phyloP scores from a whole-genome alignment of 1,284 basidiomycete genomes.

The Laetiporus sulphureus region DNA sequence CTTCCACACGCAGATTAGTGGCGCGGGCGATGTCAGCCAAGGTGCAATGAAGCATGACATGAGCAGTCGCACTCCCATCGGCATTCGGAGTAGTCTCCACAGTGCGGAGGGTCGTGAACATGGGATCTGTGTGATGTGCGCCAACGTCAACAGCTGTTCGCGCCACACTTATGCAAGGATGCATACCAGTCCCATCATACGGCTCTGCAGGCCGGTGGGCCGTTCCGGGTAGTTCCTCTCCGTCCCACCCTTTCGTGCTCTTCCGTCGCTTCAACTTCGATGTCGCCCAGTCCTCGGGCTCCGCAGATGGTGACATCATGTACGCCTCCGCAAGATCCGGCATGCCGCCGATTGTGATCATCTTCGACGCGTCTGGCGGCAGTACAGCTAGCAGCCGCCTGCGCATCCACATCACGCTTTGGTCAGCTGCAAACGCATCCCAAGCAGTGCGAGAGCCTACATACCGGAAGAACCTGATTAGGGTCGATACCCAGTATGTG shows the following conservation, averaged over 20 bases:
- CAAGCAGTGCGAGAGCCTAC: constrained; percentile 17
- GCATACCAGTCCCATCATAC: constrained; percentile 18
- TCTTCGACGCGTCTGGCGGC: constrained; percentile 40
- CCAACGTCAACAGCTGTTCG: neutral
- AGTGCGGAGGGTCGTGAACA: constrained; percentile 39
- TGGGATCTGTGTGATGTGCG: constrained; percentile 19
- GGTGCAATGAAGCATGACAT: constrained; percentile 60
- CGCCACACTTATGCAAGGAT: neutral
- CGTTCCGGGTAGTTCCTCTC: constrained; percentile 33
- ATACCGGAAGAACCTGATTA: constrained; percentile 77
- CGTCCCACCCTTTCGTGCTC: constrained; percentile 60
- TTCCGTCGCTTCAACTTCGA: constrained; percentile 37
- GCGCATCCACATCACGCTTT: neutral
- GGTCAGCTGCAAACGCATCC: constrained; percentile 3
- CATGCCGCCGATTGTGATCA: constrained; percentile 33
- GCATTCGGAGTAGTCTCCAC: constrained; percentile 49
- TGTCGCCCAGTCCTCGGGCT: constrained; percentile 27
- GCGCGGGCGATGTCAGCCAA: constrained; percentile 70
- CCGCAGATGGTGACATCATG: constrained; percentile 29
- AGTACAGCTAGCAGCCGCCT: constrained; percentile 56
- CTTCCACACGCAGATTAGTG: constrained; percentile 80
- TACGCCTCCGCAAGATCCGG: constrained; percentile 32
- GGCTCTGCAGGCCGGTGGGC: constrained; percentile 14
- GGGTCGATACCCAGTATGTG: constrained; percentile 84
- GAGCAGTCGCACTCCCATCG: constrained; percentile 62